Percentiles rank a stretch among this genome's conserved stretches.
Evolutionary conservation across 2,329 filamentous ascomycete species (phyloP).

Genomic region (Talaromyces sp.): DNA sequence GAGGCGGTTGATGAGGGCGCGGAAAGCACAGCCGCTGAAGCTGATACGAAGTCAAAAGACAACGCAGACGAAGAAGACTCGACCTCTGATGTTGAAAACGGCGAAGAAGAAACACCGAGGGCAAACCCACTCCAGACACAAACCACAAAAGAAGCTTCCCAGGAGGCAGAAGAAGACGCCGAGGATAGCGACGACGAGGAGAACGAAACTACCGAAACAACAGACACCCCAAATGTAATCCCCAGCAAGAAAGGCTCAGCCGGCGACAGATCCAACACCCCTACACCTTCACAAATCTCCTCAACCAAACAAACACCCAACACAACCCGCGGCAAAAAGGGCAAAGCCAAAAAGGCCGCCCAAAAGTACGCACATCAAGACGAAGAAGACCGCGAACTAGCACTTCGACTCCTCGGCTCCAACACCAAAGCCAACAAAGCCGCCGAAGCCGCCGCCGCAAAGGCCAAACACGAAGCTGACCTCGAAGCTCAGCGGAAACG

Average conservation of each 20-base stretch:
- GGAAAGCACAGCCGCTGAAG: not conserved
- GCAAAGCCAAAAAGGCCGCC: conserved; percentile 81
- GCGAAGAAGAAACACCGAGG: conserved; percentile 4
- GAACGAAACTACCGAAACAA: not conserved
- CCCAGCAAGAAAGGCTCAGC: not conserved
- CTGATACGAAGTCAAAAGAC: conserved; percentile 19
- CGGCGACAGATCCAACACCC: not conserved
- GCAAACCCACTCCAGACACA: conserved; percentile 12
- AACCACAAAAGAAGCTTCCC: conserved; percentile 6
- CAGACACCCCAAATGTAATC: not conserved
- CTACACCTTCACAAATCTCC: conserved; percentile 1
- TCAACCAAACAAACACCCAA: conserved; percentile 9
- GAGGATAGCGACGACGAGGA: conserved; percentile 16
- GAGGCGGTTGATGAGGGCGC: not conserved
- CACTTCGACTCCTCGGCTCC: conserved; percentile 83
- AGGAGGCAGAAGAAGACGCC: conserved; percentile 19
- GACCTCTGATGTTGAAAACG: conserved; percentile 7
- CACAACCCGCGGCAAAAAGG: conserved; percentile 61
- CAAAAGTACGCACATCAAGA: conserved; percentile 91
- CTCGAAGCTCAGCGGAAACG: conserved; percentile 66
- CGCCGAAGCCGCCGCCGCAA: conserved; percentile 53
- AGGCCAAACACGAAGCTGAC: conserved; percentile 65
- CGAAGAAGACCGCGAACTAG: conserved; percentile 80
- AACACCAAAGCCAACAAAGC: conserved; percentile 53
- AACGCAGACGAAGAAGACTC: not conserved